phyloP scores from a whole-genome alignment of 2,329 filamentous ascomycete genomes.

The Pseudogymnoascus sp. region DNA sequence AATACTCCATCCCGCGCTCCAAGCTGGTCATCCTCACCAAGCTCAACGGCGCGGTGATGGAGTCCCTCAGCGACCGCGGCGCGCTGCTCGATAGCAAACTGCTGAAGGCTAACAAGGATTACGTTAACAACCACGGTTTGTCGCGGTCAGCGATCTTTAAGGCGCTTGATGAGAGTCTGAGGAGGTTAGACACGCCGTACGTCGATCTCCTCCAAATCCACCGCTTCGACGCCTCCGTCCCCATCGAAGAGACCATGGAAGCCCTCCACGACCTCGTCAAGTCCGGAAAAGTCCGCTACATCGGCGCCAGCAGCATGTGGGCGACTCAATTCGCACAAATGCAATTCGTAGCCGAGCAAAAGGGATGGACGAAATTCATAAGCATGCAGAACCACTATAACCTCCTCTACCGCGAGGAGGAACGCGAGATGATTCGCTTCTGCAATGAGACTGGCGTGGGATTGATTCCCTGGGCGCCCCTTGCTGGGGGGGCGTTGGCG shows the following conservation, averaged over 20 bases:
- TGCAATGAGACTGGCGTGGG: slow-evolving; percentile 34
- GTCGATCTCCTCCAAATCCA: slow-evolving; percentile 56
- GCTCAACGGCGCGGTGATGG: slow-evolving; percentile 40
- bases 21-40: slow-evolving; percentile 50
- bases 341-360: slow-evolving; percentile 40
- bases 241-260: slow-evolving; percentile 52
- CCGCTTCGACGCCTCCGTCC: slow-evolving; percentile 43
- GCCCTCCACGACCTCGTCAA: slow-evolving; percentile 51
- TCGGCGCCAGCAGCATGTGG: slow-evolving; percentile 41
- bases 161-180: slow-evolving; percentile 52
- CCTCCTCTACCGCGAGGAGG: slow-evolving; percentile 49
- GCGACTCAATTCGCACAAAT: slow-evolving; percentile 38
- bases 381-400: slow-evolving; percentile 48
- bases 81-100: slow-evolving; percentile 19
- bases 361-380: slow-evolving; percentile 45
- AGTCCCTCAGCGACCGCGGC: slow-evolving; percentile 32
- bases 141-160: slow-evolving; percentile 48
- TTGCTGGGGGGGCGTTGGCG: slow-evolving; percentile 21
- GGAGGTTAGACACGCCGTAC: slow-evolving; percentile 45
- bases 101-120: slow-evolving; percentile 39
- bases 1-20: slow-evolving; percentile 45
- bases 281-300: slow-evolving; percentile 48
- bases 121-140: slow-evolving; percentile 34
- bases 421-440: slow-evolving; percentile 32
- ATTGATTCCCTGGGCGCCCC: slow-evolving; percentile 27